phyloP scores from a whole-genome alignment of 129 eudicot genomes.

The Tanacetum coccineum region DNA sequence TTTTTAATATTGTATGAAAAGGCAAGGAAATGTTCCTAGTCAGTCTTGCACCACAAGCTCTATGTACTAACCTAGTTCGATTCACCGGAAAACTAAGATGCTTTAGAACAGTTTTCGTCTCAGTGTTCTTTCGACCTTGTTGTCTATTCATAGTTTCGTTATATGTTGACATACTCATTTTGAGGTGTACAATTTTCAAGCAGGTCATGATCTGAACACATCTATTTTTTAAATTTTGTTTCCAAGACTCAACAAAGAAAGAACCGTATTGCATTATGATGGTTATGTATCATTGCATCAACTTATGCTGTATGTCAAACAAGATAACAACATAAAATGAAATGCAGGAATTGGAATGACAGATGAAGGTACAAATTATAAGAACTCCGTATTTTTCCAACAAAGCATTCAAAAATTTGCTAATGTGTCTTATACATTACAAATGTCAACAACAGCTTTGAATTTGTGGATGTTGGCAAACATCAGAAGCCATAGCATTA shows the following conservation, averaged over 20 bases:
- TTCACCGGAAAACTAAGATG: neutral
- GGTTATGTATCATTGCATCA: too few relatives aligned
- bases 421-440: slow-evolving; percentile 22
- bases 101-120: slow-evolving; percentile 2
- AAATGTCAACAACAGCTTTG: slow-evolving; percentile 34
- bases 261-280: too few relatives aligned
- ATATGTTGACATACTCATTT: neutral
- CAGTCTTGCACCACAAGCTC: slow-evolving; percentile 25
- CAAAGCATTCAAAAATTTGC: slow-evolving; percentile 17
- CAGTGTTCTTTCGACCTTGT: neutral
- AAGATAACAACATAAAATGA: too few relatives aligned
- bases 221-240: too few relatives aligned
- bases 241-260: too few relatives aligned
- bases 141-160: neutral
- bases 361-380: slow-evolving; percentile 10
- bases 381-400: slow-evolving; percentile 9
- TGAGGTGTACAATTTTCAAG: too few relatives aligned
- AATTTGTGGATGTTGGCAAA: slow-evolving; percentile 24
- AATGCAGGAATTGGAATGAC: neutral
- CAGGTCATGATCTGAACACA: too few relatives aligned
- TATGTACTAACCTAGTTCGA: slow-evolving; percentile 12
- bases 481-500: slow-evolving; percentile 43
- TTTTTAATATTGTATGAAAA: slow-evolving; percentile 12
- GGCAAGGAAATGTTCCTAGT: slow-evolving; percentile 16
- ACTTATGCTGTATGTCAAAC: too few relatives aligned